These are phyloP conservation scores for Protomyces macrosporus DNA, from an alignment of 1,139 yeast genomes.

Conservation along the genomic window DNA sequence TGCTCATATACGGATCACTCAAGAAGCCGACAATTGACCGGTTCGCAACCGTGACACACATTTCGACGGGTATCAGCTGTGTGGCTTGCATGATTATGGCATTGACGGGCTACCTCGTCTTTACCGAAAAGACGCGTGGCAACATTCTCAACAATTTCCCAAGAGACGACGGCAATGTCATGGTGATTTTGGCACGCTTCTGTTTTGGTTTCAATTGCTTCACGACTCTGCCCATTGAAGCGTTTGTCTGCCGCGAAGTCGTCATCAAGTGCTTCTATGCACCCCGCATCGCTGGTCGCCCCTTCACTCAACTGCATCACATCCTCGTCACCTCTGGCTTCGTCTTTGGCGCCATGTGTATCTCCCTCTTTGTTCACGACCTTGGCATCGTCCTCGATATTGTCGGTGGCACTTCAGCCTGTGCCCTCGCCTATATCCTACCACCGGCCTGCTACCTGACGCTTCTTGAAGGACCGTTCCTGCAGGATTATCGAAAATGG, in stretches of 20 bases:
- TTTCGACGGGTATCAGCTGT: slow-evolving; percentile 77
- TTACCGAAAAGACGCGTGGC: slow-evolving; percentile 76
- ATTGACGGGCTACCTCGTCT: slow-evolving; percentile 66
- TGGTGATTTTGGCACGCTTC: slow-evolving; percentile 57
- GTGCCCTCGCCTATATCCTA: slow-evolving; percentile 82
- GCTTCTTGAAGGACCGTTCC: slow-evolving; percentile 48
- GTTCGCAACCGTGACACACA: slow-evolving; percentile 72
- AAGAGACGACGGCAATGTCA: slow-evolving; percentile 49
- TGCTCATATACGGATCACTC: slow-evolving; percentile 80
- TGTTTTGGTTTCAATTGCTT: slow-evolving; percentile 69
- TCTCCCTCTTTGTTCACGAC: slow-evolving; percentile 76
- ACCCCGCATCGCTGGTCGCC: slow-evolving; percentile 16
- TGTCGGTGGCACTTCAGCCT: slow-evolving; percentile 90
- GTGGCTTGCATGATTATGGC: slow-evolving; percentile 76
- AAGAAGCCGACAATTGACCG: slow-evolving; percentile 67
- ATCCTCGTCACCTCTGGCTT: slow-evolving; percentile 60
- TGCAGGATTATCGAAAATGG: slow-evolving; percentile 42
- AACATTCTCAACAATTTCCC: slow-evolving; percentile 83
- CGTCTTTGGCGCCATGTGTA: slow-evolving; percentile 65
- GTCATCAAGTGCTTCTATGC: slow-evolving; percentile 56
- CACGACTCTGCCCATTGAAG: slow-evolving; percentile 85
- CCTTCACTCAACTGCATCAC: slow-evolving; percentile 43
- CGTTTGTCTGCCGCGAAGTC: slow-evolving; percentile 85
- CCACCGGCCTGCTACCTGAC: slow-evolving; percentile 81
- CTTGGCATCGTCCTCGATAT: slow-evolving; percentile 82